Conservation (phyloP, 805 yeast species). For the Yarrowia sp. region DNA sequence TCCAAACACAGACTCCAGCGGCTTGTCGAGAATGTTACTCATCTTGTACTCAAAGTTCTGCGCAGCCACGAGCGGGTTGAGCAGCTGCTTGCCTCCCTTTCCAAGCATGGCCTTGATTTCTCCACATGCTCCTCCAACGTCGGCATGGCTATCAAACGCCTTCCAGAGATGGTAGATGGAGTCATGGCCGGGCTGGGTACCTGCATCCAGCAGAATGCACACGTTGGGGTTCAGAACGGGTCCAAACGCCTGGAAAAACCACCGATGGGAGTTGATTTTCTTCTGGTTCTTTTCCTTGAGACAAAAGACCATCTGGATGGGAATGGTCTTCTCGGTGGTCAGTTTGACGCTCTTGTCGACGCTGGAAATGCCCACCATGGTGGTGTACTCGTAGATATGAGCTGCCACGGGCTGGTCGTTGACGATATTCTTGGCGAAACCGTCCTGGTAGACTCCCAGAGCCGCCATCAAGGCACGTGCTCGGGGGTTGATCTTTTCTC, state of each 20-base stretch:
- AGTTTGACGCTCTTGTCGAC: slow-evolving; percentile 69
- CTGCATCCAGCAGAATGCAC: slow-evolving; percentile 87
- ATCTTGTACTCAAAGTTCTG: slow-evolving; percentile 97
- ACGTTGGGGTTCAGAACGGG: slow-evolving; percentile 82
- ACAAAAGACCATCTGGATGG: slow-evolving; percentile 88
- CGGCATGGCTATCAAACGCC: slow-evolving; percentile 73
- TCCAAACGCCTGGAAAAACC: slow-evolving; percentile 95
- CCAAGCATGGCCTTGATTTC: slow-evolving; percentile 91
- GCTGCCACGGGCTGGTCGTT: slow-evolving; percentile 81
- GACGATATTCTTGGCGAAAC: slow-evolving; percentile 90
- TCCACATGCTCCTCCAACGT: slow-evolving; percentile 98
- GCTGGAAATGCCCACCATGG: slow-evolving; percentile 82
- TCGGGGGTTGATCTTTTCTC: slow-evolving; percentile 79
- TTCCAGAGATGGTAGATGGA: slow-evolving; percentile 91
- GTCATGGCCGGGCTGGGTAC: slow-evolving; percentile 86
- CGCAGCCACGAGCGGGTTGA: slow-evolving; percentile 92
- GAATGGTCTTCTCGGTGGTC: slow-evolving; percentile 69
- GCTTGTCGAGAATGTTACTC: slow-evolving; percentile 93
- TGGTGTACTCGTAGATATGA: slow-evolving; percentile 92
- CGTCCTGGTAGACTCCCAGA: slow-evolving; percentile 91
- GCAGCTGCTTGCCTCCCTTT: slow-evolving; percentile 57
- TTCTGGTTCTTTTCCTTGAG: slow-evolving; percentile 86
- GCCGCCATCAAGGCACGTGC: slow-evolving; percentile 83
- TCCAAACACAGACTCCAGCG: slow-evolving; percentile 94
- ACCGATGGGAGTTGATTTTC: slow-evolving; percentile 93